Base-by-base conservation (phyloP, 2,329 filamentous ascomycete genomes). In the Colletotrichum eremochloae region DNA sequence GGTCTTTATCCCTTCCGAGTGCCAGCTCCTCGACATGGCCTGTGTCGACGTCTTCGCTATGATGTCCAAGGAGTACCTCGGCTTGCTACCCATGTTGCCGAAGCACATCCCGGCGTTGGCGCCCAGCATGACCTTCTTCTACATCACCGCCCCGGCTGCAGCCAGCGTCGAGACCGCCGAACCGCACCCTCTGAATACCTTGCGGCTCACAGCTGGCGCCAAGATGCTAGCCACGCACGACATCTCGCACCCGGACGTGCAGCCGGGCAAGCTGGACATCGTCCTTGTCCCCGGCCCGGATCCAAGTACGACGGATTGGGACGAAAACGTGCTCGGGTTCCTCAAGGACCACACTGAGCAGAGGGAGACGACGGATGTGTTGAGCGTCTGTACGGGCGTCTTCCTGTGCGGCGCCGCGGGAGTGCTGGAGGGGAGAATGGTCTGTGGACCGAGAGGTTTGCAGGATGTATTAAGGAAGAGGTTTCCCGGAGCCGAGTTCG, bases 371-470 rank as follows among this genome's bases (percentile, higher is more conserved):
- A 85, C 85, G 15, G 87, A 89, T 71, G 81, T 89, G 50, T 77
- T 89, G 71, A 83, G 84, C 72, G 81, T 89, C 12, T 89, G 87
- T 78, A 87, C 86, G 4, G 87, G 86, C 0, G 81, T 85, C 33
- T 82, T 84, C 46, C 29, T 88, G 15, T 86, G 86, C 67, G 86
- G 81, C 20, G 81, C 82, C 24, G 86, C 86, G 0, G 87, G 87
- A 0, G 76, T 89, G 29, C 71, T 86, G 42, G 81, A 84, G 53
- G 86, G 85, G 3, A 84, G 78, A 75, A 81, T 65, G 68, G 85
- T 82, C 6, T 86, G 85, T 71, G 87, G 86, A 7, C 87, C 87
- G 2, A 76, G 85, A 46, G 82, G 78, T 0, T 15, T 88, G 67
- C 83, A 88, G 75, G 78, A 80, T 14, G 65, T 80, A 36, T 75